Conservation (phyloP, 306 rosid genomes). For the apple (Malus domestica) region DNA sequence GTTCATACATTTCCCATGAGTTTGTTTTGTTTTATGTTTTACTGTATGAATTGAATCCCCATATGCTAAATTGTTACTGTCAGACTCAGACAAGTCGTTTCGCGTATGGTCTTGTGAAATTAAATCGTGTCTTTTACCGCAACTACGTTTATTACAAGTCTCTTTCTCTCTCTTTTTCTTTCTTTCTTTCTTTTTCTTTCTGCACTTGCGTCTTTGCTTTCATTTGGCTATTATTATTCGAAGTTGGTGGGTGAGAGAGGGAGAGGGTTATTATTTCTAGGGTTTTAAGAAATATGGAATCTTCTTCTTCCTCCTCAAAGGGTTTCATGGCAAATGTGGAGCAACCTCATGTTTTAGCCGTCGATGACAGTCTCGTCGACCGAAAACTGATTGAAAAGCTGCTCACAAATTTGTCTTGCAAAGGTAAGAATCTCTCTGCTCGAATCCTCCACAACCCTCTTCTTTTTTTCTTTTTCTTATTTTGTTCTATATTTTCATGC, state of each 20-base stretch:
- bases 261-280: background rate
- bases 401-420: conserved; percentile 74
- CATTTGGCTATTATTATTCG: background rate
- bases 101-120: conserved; percentile 19
- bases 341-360: conserved; percentile 87
- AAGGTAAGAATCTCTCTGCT: conserved; percentile 37
- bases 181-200: no score
- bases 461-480: background rate
- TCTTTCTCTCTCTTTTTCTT: background rate
- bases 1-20: conserved; percentile 53
- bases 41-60: no score
- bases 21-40: conserved; percentile 14
- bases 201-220: background rate
- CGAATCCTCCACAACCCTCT: background rate
- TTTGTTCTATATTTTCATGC: background rate
- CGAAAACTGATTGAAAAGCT: conserved; percentile 79
- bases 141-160: conserved; percentile 23
- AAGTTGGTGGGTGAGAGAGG: background rate
- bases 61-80: conserved; percentile 3
- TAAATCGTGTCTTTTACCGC: conserved; percentile 28
- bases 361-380: conserved; percentile 74
- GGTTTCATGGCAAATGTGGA: conserved; percentile 50
- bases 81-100: conserved; percentile 8
- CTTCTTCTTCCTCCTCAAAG: conserved; percentile 32
- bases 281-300: conserved; percentile 25